Evolutionary conservation across 768 basidiomycete species (phyloP).

Genomic region (Lyophyllum semitale): DNA sequence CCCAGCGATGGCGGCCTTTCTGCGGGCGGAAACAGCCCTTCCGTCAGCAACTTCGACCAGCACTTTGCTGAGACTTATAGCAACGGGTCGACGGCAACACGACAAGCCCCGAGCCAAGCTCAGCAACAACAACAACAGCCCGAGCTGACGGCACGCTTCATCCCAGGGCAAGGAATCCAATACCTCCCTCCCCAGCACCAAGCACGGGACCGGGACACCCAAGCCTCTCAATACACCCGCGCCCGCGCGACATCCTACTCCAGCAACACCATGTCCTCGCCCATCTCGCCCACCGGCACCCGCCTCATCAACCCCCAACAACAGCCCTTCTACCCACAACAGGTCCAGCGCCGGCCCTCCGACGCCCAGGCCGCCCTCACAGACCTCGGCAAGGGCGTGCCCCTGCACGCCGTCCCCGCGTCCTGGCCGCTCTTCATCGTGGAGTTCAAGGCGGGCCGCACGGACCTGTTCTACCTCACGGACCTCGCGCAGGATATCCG

Average conservation of each 20-base stretch:
- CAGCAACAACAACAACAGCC: constrained; percentile 30
- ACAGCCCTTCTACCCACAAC: constrained; percentile 44
- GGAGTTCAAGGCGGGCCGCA: constrained; percentile 96
- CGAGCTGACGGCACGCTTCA: constrained; percentile 58
- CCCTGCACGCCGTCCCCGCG: constrained; percentile 78
- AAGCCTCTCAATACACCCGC: constrained; percentile 37
- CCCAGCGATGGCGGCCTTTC: constrained; percentile 65
- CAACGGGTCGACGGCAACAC: constrained; percentile 25
- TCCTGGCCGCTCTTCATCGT: constrained; percentile 94
- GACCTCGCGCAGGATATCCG: constrained; percentile 64
- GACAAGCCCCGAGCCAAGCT: constrained; percentile 21
- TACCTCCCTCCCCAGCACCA: constrained; percentile 19
- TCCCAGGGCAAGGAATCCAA: constrained; percentile 49
- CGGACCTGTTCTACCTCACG: constrained; percentile 90
- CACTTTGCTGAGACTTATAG: constrained; percentile 41
- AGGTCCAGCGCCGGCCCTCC: constrained; percentile 43
- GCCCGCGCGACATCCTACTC: constrained; percentile 43
- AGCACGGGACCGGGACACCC: constrained; percentile 22
- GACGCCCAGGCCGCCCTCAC: constrained; percentile 42
- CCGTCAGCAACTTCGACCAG: constrained; percentile 47
- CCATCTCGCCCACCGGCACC: constrained; percentile 53
- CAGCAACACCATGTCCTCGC: constrained; percentile 42
- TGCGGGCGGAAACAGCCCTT: constrained; percentile 49
- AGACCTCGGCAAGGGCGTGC: constrained; percentile 89
- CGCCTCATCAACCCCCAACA: constrained; percentile 47